Conservation (phyloP, 768 basidiomycete genomes). For the Cyclocybe aegerita region DNA sequence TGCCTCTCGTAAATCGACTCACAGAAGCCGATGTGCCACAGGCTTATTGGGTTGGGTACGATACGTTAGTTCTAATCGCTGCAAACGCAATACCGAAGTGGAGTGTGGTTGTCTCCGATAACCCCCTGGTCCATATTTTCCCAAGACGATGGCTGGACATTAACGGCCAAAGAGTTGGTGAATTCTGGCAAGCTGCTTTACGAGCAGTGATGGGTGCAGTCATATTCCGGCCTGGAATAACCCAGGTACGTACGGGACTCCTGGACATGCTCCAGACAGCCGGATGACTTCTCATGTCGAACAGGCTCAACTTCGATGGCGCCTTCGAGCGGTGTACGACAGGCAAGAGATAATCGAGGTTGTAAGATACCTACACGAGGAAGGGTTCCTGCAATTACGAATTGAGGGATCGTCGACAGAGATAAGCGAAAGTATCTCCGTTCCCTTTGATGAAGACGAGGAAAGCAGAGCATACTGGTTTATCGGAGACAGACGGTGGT, state of each 20-base stretch:
- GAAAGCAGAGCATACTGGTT: constrained; percentile 58
- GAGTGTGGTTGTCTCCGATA: constrained; percentile 54
- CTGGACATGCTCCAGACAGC: not conserved
- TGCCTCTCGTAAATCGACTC: constrained; percentile 28
- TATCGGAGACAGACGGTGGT: constrained; percentile 62
- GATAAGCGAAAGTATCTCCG: constrained; percentile 19
- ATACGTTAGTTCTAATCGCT: constrained; percentile 52
- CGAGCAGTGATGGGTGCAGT: constrained; percentile 67
- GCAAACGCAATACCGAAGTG: constrained; percentile 50
- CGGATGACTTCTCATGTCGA: constrained; percentile 6
- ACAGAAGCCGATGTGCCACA: constrained; percentile 50
- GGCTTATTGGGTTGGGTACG: constrained; percentile 70
- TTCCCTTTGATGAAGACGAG: constrained; percentile 50
- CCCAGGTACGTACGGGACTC: constrained; percentile 49
- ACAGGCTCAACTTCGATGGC: constrained; percentile 71
- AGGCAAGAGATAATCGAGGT: constrained; percentile 72
- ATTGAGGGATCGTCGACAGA: constrained; percentile 18
- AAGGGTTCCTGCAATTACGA: constrained; percentile 44
- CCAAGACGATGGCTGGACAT: constrained; percentile 82
- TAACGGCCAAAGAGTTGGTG: constrained; percentile 54
- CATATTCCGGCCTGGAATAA: constrained; percentile 70
- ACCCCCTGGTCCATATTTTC: constrained; percentile 44
- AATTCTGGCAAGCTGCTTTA: constrained; percentile 72
- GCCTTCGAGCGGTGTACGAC: constrained; percentile 71
- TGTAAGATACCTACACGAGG: constrained; percentile 50